These are phyloP conservation scores for Ceratocystis eucalypticola DNA, from an alignment of 2,329 filamentous ascomycete genomes.

Conservation along the genomic window DNA sequence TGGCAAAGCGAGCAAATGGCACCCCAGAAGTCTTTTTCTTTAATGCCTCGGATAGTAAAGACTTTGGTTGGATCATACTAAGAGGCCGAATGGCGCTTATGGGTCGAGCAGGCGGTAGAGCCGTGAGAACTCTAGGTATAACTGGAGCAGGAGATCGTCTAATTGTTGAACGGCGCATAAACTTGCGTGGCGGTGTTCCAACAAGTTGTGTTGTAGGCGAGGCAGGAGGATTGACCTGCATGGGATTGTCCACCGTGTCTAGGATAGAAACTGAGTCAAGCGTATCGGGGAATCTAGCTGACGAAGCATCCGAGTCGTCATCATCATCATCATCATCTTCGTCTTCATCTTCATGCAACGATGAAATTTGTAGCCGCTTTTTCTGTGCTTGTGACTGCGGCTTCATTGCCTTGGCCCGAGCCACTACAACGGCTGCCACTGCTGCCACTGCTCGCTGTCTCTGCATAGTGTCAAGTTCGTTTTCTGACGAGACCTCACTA, in stretches of 20 bases:
- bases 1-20: slow-evolving; percentile 64
- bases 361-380: slow-evolving; percentile 40
- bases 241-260: slow-evolving; percentile 46
- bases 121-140: slow-evolving; percentile 45
- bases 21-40: slow-evolving; percentile 58
- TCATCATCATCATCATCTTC: slow-evolving; percentile 44
- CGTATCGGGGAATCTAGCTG: slow-evolving; percentile 50
- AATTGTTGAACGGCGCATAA: slow-evolving; percentile 49
- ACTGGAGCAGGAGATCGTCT: slow-evolving; percentile 45
- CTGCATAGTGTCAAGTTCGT: slow-evolving; percentile 59
- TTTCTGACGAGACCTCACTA: slow-evolving; percentile 72
- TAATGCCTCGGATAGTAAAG: slow-evolving; percentile 56
- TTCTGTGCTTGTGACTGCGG: slow-evolving; percentile 21
- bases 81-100: slow-evolving; percentile 48
- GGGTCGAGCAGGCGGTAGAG: slow-evolving; percentile 57
- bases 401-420: slow-evolving; percentile 26
- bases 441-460: slow-evolving; percentile 48
- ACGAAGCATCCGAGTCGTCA: slow-evolving; percentile 46
- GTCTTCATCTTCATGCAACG: slow-evolving; percentile 45
- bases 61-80: slow-evolving; percentile 56
- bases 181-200: slow-evolving; percentile 49
- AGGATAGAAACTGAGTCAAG: slow-evolving; percentile 60
- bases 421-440: slow-evolving; percentile 36
- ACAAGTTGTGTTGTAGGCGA: slow-evolving; percentile 45
- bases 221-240: slow-evolving; percentile 32